Conservation (phyloP, 1,284 basidiomycete genomes). For the Lentinus polychrous region DNA sequence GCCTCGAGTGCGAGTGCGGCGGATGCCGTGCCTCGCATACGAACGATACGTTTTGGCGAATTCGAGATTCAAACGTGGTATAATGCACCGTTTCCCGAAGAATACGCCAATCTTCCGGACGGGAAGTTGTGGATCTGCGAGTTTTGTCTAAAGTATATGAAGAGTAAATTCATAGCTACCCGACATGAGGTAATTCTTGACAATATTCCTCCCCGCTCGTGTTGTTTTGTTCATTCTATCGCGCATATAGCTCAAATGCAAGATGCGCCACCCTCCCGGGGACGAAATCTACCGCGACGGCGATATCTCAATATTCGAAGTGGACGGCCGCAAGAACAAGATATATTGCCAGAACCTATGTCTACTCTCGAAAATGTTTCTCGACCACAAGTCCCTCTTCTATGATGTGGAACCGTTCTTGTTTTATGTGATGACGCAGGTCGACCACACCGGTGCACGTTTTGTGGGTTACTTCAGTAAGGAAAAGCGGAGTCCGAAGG, state of each 20-base stretch:
- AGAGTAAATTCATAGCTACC: slow-evolving; percentile 83
- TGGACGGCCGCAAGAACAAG: slow-evolving; percentile 98
- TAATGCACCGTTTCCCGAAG: slow-evolving; percentile 97
- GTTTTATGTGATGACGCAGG: slow-evolving; percentile 96
- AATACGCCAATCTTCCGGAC: slow-evolving; percentile 91
- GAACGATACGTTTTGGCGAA: slow-evolving; percentile 86
- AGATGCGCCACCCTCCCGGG: slow-evolving; percentile 90
- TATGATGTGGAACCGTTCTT: slow-evolving; percentile 99
- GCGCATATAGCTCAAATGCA: slow-evolving; percentile 80
- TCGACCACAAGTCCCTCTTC: slow-evolving; percentile 99
- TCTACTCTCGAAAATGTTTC: slow-evolving; percentile 97
- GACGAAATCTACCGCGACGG: slow-evolving; percentile 98
- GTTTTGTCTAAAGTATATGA: slow-evolving; percentile 98
- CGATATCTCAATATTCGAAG: slow-evolving; percentile 89
- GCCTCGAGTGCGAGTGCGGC: slow-evolving; percentile 31
- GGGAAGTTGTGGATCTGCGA: slow-evolving; percentile 96
- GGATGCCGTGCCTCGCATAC: slow-evolving; percentile 55
- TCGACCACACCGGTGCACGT: slow-evolving; percentile 83
- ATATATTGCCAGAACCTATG: slow-evolving; percentile 99
- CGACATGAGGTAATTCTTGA: slow-evolving; percentile 76
- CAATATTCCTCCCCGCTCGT: slow-evolving; percentile 6
- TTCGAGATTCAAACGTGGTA: slow-evolving; percentile 99
- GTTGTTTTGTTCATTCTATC: neutral
- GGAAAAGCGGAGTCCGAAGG: slow-evolving; percentile 94
- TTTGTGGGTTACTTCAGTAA: slow-evolving; percentile 99